Conservation (phyloP, 2,329 filamentous ascomycete species). For the Cladosporium sp. region DNA sequence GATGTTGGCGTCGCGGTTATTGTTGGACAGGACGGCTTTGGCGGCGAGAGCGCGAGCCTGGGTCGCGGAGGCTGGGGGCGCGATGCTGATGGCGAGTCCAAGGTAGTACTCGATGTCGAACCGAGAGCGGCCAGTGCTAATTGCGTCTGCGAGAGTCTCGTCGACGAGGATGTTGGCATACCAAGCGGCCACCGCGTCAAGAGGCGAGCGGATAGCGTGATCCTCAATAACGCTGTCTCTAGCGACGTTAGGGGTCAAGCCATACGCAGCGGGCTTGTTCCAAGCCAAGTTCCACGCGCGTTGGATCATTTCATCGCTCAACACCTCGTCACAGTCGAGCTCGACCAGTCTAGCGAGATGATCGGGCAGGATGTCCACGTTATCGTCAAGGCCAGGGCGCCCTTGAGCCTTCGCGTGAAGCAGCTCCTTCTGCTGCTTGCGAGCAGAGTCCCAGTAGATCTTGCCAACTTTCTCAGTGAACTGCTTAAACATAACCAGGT, state of each 20-base stretch:
- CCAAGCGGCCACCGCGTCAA: conserved; percentile 89
- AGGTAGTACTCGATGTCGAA: conserved; percentile 47
- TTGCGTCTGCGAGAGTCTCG: conserved; percentile 55
- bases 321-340: conserved; percentile 73
- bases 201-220: conserved; percentile 72
- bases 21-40: conserved; percentile 52
- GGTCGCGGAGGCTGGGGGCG: conserved; percentile 72
- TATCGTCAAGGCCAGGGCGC: conserved; percentile 19
- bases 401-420: conserved; percentile 22
- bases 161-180: conserved; percentile 72
- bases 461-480: conserved; percentile 68
- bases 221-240: conserved; percentile 84
- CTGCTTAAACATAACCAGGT: conserved; percentile 59
- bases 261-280: conserved; percentile 69
- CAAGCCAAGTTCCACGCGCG: conserved; percentile 85
- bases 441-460: conserved; percentile 75
- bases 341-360: conserved; percentile 71
- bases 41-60: conserved; percentile 53
- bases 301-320: conserved; percentile 71
- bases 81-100: conserved; percentile 62
- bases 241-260: conserved; percentile 59
- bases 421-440: conserved; percentile 50
- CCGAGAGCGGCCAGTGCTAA: conserved; percentile 41
- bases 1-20: conserved; percentile 46
- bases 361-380: conserved; percentile 64